A percentile compares a stretch with the other conserved stretches of the same genome.
Evolutionary conservation across 1,284 basidiomycete genomes (phyloP).

Genomic region (Abortiporus biennis): DNA sequence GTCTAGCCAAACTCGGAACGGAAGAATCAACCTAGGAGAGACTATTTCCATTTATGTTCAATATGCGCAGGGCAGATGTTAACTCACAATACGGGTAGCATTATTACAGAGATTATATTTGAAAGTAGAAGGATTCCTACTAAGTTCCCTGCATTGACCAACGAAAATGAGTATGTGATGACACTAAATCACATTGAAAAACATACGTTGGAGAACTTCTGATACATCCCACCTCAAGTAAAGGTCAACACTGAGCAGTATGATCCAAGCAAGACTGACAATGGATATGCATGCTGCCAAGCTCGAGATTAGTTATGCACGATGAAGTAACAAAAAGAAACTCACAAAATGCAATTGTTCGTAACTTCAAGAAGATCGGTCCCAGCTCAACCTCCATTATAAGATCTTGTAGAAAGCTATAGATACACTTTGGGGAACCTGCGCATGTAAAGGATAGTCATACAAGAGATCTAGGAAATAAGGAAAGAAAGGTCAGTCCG

Average conservation of each 20-base stretch:
- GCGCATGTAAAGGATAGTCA: too few relatives aligned
- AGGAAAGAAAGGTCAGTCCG: too few relatives aligned
- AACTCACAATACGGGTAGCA: constrained; percentile 48
- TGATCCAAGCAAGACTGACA: constrained; percentile 36
- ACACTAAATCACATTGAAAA: not conserved
- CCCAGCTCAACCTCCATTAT: not conserved
- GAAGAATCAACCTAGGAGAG: constrained; percentile 36
- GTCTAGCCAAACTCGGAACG: constrained; percentile 54
- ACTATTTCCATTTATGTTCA: too few relatives aligned
- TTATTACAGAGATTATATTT: constrained; percentile 42
- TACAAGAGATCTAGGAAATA: too few relatives aligned
- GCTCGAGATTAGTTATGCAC: constrained; percentile 1
- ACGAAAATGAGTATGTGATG: not conserved
- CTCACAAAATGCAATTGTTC: constrained; percentile 36
- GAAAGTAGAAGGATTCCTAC: constrained; percentile 39
- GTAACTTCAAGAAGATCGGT: constrained; percentile 30
- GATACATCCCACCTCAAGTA: constrained; percentile 35
- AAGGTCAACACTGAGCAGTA: constrained; percentile 33
- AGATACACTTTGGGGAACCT: not conserved
- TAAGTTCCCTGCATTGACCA: constrained; percentile 28
- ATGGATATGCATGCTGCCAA: constrained; percentile 31
- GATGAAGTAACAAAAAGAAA: constrained; percentile 5
- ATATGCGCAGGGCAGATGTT: not conserved
- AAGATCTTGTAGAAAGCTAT: not conserved
- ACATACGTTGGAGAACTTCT: constrained; percentile 34